Conservation (phyloP, 228 moss, liverwort and hornwort genomes). For the Sphagnum fallax region DNA sequence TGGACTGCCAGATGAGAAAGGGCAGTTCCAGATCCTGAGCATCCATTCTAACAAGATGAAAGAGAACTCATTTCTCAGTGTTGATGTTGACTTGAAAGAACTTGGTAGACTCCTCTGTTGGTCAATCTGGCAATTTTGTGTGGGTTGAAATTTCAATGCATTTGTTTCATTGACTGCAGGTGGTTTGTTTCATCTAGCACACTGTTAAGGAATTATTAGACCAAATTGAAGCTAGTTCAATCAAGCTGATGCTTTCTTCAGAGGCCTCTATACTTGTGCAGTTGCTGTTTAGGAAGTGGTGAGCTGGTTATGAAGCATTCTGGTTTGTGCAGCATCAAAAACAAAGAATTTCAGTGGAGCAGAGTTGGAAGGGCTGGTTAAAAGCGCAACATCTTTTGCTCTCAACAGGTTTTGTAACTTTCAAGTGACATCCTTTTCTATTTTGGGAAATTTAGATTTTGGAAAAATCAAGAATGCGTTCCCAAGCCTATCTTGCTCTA, state of each 20-base stretch:
- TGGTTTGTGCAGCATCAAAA: slow-evolving; percentile 36
- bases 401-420: slow-evolving; percentile 43
- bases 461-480: no score
- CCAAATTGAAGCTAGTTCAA: no score
- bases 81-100: slow-evolving; percentile 49
- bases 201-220: no score
- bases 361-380: slow-evolving; percentile 93
- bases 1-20: slow-evolving; percentile 90
- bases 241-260: no score
- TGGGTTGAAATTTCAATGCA: no score
- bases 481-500: no score
- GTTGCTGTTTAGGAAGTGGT: no score
- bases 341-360: slow-evolving; percentile 97
- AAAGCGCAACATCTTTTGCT: slow-evolving; percentile 94
- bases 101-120: slow-evolving; percentile 45
- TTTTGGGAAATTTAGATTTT: no score
- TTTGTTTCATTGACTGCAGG: no score
- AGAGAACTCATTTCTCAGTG: slow-evolving; percentile 76
- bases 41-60: slow-evolving; percentile 95
- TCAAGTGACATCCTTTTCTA: no score
- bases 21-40: slow-evolving; percentile 80
- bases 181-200: no score
- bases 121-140: background rate
- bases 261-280: no score
- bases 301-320: background rate